Percentiles rank a stretch among this genome's conserved stretches.
Evolutionary conservation across 345 rosid species (phyloP).

Genomic region (Cochlearia excelsa): DNA sequence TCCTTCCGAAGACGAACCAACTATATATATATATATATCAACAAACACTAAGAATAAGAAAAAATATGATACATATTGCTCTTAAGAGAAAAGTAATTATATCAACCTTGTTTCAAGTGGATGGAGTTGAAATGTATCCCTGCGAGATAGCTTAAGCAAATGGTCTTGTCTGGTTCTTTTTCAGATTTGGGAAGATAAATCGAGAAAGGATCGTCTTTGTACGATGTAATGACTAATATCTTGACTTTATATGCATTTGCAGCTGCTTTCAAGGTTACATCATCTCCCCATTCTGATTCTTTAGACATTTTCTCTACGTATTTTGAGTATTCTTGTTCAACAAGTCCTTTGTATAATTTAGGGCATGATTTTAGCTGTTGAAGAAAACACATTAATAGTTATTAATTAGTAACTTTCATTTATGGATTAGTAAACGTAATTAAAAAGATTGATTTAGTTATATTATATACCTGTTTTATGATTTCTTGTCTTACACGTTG

Average conservation of each 20-base stretch:
- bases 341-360: background rate
- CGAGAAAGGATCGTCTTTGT: background rate
- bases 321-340: background rate
- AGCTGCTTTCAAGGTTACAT: conserved; percentile 5
- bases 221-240: background rate
- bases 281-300: conserved; percentile 5
- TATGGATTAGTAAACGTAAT: background rate
- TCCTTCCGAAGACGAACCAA: no score
- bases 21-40: no score
- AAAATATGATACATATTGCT: background rate
- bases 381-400: background rate
- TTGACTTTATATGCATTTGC: conserved; percentile 7
- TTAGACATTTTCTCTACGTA: conserved; percentile 8
- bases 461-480: background rate
- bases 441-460: background rate
- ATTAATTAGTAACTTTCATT: background rate
- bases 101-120: background rate
- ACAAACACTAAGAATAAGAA: no score
- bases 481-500: conserved; percentile 13
- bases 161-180: background rate
- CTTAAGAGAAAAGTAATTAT: no score
- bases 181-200: conserved; percentile 1
- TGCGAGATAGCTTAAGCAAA: conserved; percentile 5
- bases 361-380: conserved; percentile 3
- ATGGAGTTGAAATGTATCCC: conserved; percentile 15